Evolutionary conservation across 257 asterid genomes (phyloP), one percentile per base, ranked within the genome.

Genomic region (Scutellaria baicalensis): DNA sequence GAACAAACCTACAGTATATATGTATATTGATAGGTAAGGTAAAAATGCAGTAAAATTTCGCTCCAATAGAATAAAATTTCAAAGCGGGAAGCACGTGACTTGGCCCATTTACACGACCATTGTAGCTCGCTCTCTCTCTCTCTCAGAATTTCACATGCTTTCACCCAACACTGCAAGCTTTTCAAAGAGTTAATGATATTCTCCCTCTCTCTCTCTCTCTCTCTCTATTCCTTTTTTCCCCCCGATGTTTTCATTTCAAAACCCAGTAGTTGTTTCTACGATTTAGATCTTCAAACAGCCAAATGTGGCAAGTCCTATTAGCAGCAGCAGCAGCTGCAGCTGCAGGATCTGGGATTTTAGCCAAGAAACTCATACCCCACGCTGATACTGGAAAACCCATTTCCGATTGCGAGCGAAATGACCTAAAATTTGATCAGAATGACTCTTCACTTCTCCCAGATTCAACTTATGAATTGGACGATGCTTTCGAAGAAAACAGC

Each of bases 311-410:
- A 81, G 80, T 83, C 42, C 64, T 89, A 68, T 48, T 81, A 7
- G 94, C 88, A 18, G 93, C 96, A 7, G 94, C 88, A 18, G 93
- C 96, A 10, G 89, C 90, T 5, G 88, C 90, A 4, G 89, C 83
- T 13, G 93, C 96, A 59, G 96, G 95, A 73, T 88, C 95, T 71
- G 85, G 93, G 48, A 85, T 90, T 77, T 73, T 90, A 70, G 96
- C 96, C 60, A 90, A 84, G 78, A 85, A 76, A 66, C 76, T 88
- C 16, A 74, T 82, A 48, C 75, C 69, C 63, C 76, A 83, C 48
- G 43, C n/a, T 52, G 79, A 71, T 12, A 9, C 73, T 44, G 51
- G 79, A 68, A 54, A 31, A 39, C 80, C 81, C 82, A 48, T 3
- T 72, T 62, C 66, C 11, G 73, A 59, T 74, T 65, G 57, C 65